Conservation (phyloP, 306 rosid species). For the Dryas drummondii region DNA sequence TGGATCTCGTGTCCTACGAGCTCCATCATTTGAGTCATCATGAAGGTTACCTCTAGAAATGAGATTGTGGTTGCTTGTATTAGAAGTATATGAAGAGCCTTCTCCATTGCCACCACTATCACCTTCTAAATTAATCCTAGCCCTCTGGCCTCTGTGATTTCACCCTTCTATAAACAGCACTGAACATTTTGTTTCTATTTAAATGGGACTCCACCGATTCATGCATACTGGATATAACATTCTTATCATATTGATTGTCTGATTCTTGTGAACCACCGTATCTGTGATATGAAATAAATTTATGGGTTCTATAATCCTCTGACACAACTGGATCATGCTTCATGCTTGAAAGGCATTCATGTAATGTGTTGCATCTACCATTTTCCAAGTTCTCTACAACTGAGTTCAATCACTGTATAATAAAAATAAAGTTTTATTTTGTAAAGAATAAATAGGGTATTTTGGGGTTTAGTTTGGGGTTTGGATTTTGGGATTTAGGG, state of each 20-base stretch:
- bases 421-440: no score
- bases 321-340: slow-evolving; percentile 36
- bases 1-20: slow-evolving; percentile 43
- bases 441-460: no score
- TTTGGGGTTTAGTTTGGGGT: no score
- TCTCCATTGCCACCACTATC: slow-evolving; percentile 53
- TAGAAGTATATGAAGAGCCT: slow-evolving; percentile 58
- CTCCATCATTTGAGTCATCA: slow-evolving; percentile 48
- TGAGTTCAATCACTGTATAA: no score
- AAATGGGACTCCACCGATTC: slow-evolving; percentile 43
- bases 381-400: slow-evolving; percentile 42
- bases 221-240: slow-evolving; percentile 25
- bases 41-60: slow-evolving; percentile 38
- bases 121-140: slow-evolving; percentile 44
- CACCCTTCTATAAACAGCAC: slow-evolving; percentile 76
- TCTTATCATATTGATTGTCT: slow-evolving; percentile 41
- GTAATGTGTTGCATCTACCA: slow-evolving; percentile 34
- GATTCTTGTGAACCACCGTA: slow-evolving; percentile 45
- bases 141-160: slow-evolving; percentile 46
- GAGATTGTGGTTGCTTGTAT: slow-evolving; percentile 46
- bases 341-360: slow-evolving; percentile 34
- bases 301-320: slow-evolving; percentile 35
- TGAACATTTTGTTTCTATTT: slow-evolving; percentile 62
- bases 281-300: slow-evolving; percentile 38
- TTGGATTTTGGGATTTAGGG: no score